phyloP scores from a whole-genome alignment of 2,329 filamentous ascomycete species.

The Verticillium albo-atrum region DNA sequence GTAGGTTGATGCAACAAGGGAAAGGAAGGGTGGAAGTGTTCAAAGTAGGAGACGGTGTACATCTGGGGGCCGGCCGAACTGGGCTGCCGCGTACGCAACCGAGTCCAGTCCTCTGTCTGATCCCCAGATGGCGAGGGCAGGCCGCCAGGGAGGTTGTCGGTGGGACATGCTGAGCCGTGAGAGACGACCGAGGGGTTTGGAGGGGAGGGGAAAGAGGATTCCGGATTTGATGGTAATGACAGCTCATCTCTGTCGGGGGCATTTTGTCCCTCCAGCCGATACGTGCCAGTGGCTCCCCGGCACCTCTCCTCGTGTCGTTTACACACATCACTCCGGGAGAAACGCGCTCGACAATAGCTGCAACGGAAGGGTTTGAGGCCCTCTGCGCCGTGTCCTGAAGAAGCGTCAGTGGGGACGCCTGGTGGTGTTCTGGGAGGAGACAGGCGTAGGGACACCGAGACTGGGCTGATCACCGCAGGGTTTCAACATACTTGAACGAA shows the following conservation, averaged over 20 bases:
- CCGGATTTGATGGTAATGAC: too few relatives aligned
- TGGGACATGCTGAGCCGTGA: too few relatives aligned
- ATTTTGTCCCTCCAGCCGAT: neutral
- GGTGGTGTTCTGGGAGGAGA: too few relatives aligned
- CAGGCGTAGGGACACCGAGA: too few relatives aligned
- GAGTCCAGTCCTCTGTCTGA: neutral
- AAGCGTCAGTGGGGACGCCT: too few relatives aligned
- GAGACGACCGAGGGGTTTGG: too few relatives aligned
- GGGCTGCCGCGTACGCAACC: neutral
- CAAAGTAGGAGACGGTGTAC: slow-evolving; percentile 15
- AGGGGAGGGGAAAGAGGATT: too few relatives aligned
- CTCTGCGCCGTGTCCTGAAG: slow-evolving; percentile 13
- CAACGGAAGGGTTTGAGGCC: slow-evolving; percentile 15
- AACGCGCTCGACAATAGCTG: slow-evolving; percentile 11
- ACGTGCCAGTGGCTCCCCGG: slow-evolving; percentile 1
- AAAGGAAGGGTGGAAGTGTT: slow-evolving; percentile 17
- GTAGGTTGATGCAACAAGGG: slow-evolving; percentile 16
- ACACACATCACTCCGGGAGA: slow-evolving; percentile 14
- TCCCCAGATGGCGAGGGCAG: neutral
- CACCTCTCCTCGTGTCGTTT: slow-evolving; percentile 13
- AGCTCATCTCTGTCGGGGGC: too few relatives aligned
- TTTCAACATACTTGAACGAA: slow-evolving; percentile 12
- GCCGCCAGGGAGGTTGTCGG: too few relatives aligned
- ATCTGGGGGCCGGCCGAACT: neutral
- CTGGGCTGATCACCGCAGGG: neutral